Evolutionary conservation across 2,329 filamentous ascomycete genomes (phyloP), one percentile per base, ranked within the genome.

Genomic region (Alternaria angustiovoidea): DNA sequence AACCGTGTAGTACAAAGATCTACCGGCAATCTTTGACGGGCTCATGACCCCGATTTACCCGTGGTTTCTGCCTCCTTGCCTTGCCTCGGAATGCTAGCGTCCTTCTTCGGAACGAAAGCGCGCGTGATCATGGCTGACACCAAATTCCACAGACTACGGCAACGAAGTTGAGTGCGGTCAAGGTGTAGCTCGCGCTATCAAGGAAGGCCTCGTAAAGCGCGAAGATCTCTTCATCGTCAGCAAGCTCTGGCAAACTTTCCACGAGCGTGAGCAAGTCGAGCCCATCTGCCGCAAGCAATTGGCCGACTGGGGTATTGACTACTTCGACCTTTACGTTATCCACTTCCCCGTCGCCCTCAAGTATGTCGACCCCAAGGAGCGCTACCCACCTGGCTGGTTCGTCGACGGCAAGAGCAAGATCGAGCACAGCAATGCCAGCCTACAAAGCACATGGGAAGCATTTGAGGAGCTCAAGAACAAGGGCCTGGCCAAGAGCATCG

Each of bases 161-260:
- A 79, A 79, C 62, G 75, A 79, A 64, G 72, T 75, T 57, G 76
- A 78, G 61, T 70, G 67, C 53, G 76, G 75, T 22, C 68, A 77
- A 44, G 76, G 75, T 59, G 71, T 79, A 22, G 74, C 76, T 44
- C 73, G 73, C 42, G 75, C 75, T 44, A 77, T 78, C 71, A 78
- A 78, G 59, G 76, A 78, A 8, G 76, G 76, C 26, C 64, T 78
- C 46, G 73, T 76, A 26, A 77, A 78, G 68, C 74, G 76, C 47
- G 88, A 91, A 80, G 92, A 97, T 24, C 90, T 96, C 77, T 96
- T 96, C 87, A 89, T 97, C 76, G 92, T 94, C 66, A 93, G 90
- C 80, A 97, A 96, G 85, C 89, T 97, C 59, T 96, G 93, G 93
- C 93, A 94, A 83, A 89, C 89, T 68, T 96, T 93, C 87, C 92